These are phyloP conservation scores for Wickerhamiella shivajii DNA, from an alignment of 805 yeast genomes.

Conservation along the genomic window DNA sequence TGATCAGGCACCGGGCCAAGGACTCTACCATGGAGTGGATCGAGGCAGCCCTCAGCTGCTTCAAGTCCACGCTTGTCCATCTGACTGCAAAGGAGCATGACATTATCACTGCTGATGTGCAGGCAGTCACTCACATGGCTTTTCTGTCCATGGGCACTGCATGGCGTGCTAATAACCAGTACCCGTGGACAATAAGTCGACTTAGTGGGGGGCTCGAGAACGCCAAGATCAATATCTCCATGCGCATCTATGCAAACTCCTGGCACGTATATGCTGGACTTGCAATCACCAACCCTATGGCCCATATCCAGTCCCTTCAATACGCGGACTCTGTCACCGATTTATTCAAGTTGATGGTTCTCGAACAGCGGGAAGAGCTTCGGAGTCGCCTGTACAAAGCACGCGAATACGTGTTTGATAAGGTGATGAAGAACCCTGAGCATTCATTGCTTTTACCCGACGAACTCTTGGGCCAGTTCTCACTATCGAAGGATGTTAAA, in stretches of 20 bases:
- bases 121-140: slow-evolving; percentile 97
- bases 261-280: slow-evolving; percentile 98
- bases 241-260: slow-evolving; percentile 81
- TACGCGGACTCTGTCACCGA: slow-evolving; percentile 77
- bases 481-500: slow-evolving; percentile 51
- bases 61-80: slow-evolving; percentile 62
- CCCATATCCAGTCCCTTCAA: slow-evolving; percentile 81
- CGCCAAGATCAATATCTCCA: slow-evolving; percentile 84
- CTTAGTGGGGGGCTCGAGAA: slow-evolving; percentile 94
- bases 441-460: slow-evolving; percentile 56
- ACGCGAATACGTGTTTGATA: slow-evolving; percentile 61
- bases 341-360: slow-evolving; percentile 69
- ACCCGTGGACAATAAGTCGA: slow-evolving; percentile 75
- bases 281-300: slow-evolving; percentile 90
- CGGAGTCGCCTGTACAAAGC: slow-evolving; percentile 47
- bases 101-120: slow-evolving; percentile 92
- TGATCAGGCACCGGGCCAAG: slow-evolving; percentile 59
- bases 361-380: slow-evolving; percentile 46
- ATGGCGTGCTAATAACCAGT: slow-evolving; percentile 69
- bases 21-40: slow-evolving; percentile 46
- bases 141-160: slow-evolving; percentile 94
- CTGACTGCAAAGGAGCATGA: slow-evolving; percentile 84
- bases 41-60: slow-evolving; percentile 48
- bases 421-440: slow-evolving; percentile 31
- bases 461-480: slow-evolving; percentile 68